phyloP scores from a whole-genome alignment of 2,329 filamentous ascomycete genomes.

The Huntiella omanensis region DNA sequence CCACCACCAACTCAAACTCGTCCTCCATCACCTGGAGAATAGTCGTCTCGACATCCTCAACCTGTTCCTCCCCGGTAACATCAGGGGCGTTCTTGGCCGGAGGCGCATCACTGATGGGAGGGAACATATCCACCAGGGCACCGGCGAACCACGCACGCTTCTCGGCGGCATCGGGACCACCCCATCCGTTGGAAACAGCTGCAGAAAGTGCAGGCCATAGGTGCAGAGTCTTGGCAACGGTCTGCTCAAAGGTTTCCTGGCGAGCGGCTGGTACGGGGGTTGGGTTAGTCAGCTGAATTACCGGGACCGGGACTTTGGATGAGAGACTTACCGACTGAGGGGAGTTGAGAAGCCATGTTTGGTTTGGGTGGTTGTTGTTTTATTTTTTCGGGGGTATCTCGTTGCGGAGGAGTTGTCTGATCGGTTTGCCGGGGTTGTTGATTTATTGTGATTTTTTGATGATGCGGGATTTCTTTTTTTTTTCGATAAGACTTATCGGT shows the following conservation, averaged over 20 bases:
- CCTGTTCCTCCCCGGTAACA: conserved; percentile 25
- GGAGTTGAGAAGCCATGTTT: conserved; percentile 2
- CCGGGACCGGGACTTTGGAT: neutral
- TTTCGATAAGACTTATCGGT: no score
- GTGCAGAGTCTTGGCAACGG: conserved; percentile 66
- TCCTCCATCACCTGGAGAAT: conserved; percentile 83
- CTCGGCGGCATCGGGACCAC: conserved; percentile 61
- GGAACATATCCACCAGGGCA: conserved; percentile 64
- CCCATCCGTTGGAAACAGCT: conserved; percentile 74
- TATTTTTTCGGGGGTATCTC: no score
- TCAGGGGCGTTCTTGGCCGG: conserved; percentile 15
- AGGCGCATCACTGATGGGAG: conserved; percentile 35
- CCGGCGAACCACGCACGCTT: conserved; percentile 96
- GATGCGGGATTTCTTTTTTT: no score
- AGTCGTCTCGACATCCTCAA: conserved; percentile 64
- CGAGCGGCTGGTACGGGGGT: conserved; percentile 26
- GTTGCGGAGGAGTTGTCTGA: no score
- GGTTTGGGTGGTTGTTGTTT: neutral
- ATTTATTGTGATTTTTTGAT: no score
- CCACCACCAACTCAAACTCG: conserved; percentile 84
- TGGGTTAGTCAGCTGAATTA: neutral
- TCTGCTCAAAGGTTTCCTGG: conserved; percentile 61
- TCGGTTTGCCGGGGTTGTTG: no score
- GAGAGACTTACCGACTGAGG: conserved; percentile 1
- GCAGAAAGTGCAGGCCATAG: conserved; percentile 78